Evolutionary conservation across 2,329 filamentous ascomycete species (phyloP), one percentile per base, ranked within the genome.

Genomic region (Metarhizium guizhouense): DNA sequence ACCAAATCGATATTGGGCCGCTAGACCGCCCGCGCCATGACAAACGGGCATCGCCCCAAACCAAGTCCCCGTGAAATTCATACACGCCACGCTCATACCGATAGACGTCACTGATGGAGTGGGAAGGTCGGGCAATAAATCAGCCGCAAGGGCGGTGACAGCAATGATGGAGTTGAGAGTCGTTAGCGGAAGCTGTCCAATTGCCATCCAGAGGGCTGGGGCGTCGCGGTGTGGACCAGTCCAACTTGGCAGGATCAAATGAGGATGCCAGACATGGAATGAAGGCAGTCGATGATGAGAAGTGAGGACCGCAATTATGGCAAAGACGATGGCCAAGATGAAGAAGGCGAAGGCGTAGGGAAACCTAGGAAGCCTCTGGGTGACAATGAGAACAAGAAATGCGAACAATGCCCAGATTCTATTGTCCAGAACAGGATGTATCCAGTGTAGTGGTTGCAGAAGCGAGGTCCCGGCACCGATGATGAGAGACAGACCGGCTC

Each of bases 21-120:
- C 94, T 0, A 97, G 76, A 0, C 93, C 93, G 2, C 93, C 93
- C 0, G 90, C 90, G 5, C 93, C 93, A 67, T 97, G 94, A 66
- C 94, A 97, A 4, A 94, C 85, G 3, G 93, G 94, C 94, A 96
- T 97, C 5, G 87, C 88, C 51, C 92, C 92, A 64, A 96, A 95
- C 88, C 90, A 95, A 64, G 89, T 92, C 16, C 88, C 87, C 1
- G 87, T 69, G 3, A 96, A 74, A 67, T 97, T 97, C 83, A 96
- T 95, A 2, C 77, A 64, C 0, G 86, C 85, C 4, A 97, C 89
- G 54, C 90, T 95, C 57, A 92, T 68, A 1, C 92, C 93, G 34
- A 97, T 77, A 0, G 84, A 78, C 0, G 90, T 93, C 6, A 90
- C 86, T 0, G 83, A 83, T 0, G 90, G 90, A 0, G 85, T 62